phyloP scores from a whole-genome alignment of 1,139 yeast species.

The Groenewaldozyma sp. region DNA sequence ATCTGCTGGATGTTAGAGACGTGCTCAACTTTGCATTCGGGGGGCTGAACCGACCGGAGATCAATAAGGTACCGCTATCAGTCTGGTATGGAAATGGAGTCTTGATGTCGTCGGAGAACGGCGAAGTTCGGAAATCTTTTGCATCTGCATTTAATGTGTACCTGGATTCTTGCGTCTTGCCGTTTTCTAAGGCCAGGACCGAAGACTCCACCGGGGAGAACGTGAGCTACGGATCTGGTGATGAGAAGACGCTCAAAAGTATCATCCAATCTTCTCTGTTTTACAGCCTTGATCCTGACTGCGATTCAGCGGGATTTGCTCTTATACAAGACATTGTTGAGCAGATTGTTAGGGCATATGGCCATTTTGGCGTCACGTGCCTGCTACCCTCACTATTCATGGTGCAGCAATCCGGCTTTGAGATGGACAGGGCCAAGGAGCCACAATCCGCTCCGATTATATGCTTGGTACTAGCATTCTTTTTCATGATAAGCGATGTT shows the following conservation, averaged over 20 bases:
- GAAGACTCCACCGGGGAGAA: background rate
- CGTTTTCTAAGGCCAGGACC: no score
- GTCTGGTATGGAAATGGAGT: constrained; percentile 30
- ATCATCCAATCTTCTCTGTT: background rate
- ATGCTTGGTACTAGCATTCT: background rate
- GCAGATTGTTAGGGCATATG: background rate
- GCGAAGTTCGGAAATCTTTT: constrained; percentile 22
- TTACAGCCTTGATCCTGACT: background rate
- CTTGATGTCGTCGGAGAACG: constrained; percentile 22
- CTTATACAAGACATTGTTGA: background rate
- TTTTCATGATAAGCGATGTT: background rate
- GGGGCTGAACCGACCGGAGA: background rate
- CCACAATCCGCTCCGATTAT: constrained; percentile 1
- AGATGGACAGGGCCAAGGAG: background rate
- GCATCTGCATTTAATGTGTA: constrained; percentile 21
- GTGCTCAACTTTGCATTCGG: constrained; percentile 12
- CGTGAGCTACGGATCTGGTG: background rate
- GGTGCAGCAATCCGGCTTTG: background rate
- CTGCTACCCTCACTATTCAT: background rate
- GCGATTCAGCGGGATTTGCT: background rate
- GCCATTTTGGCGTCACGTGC: background rate
- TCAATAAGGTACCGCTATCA: constrained; percentile 17
- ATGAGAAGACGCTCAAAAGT: background rate
- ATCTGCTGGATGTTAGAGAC: constrained; percentile 18
- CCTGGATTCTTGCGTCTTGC: constrained; percentile 7